Evolutionary conservation across 129 eudicot species (phyloP), one percentile per base, ranked within the genome.

Genomic region (Pseudognaphalium luteoalbum): DNA sequence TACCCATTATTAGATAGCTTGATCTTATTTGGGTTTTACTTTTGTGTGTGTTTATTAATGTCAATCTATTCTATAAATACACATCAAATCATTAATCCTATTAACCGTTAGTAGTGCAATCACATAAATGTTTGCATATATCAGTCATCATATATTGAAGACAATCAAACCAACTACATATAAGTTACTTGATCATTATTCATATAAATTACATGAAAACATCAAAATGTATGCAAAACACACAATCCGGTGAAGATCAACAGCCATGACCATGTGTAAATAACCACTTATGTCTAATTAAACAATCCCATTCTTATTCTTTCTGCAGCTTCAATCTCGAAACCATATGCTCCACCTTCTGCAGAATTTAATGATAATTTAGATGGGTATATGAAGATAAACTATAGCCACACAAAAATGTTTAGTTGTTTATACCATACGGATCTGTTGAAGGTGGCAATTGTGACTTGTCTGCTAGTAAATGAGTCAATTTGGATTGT

Each of bases 301-400:
- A 68, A 39, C 44, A 63, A 44, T 3, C 34, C 66, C 57, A 51
- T 66, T 68, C 69, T 76, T 58, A 81, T 20, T 81, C 82, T 44
- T 76, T 76, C 70, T 70, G 78, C 68, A 15, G 78, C 78, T 76
- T 87, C 68, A 62, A 67, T 76, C 89, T 83, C 58, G 93, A 89
- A 33, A 87, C 91, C 97, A 92, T 92, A 70, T 92, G 81, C 91
- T 92, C 96, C 80, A 85, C 83, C 66, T 75, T 89, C 97, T 92
- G 93, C 82, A 67, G 44, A 64, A 44, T 11, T 33, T 3, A 78
- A 63, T 33, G 33, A 74, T 28, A 39, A 59, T 17, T 57, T 37
- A 73, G 28, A 74, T 1, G 28, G 64, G 28, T 15, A 61, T 42
- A 15, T 22, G 44, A 47, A 28, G 16, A 19, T 6, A 42, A 51